These are phyloP conservation scores for Lasiodiplodia sp. DNA, from an alignment of 2,329 filamentous ascomycete species.

Conservation along the genomic window DNA sequence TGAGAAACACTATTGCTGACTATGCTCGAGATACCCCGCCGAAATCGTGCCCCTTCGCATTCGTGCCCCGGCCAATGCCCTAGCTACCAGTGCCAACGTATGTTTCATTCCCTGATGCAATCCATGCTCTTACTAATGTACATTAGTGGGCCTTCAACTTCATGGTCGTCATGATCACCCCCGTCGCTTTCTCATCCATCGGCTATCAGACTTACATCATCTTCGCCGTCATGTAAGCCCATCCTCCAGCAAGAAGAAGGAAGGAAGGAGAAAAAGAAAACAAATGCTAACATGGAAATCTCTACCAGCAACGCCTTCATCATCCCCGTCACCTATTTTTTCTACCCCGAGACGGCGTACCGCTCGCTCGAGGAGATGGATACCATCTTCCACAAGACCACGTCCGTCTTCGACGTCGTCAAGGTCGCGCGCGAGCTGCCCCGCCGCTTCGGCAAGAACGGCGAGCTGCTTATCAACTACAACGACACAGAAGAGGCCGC, in stretches of 20 bases:
- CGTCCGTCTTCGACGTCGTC: conserved; percentile 58
- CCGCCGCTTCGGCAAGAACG: conserved; percentile 65
- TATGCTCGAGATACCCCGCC: conserved; percentile 55
- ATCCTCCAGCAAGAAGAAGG: neutral
- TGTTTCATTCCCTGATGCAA: neutral
- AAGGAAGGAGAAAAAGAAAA: neutral
- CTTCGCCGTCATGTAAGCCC: conserved; percentile 58
- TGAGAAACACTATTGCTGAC: conserved; percentile 31
- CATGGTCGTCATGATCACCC: conserved; percentile 72
- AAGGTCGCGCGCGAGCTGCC: conserved; percentile 60
- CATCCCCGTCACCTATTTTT: conserved; percentile 65
- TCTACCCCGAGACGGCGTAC: conserved; percentile 67
- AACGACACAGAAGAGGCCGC: conserved; percentile 48
- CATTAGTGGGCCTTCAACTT: conserved; percentile 52
- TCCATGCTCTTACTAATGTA: conserved; percentile 58
- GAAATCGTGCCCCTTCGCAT: conserved; percentile 91
- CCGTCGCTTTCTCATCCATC: conserved; percentile 65
- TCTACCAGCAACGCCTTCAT: conserved; percentile 57
- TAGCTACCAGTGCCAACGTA: conserved; percentile 89
- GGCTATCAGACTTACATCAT: conserved; percentile 64
- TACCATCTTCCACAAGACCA: conserved; percentile 67
- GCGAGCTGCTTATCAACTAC: conserved; percentile 63
- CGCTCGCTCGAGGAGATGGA: conserved; percentile 71
- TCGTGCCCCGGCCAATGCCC: conserved; percentile 83
- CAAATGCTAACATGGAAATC: neutral